Evolutionary conservation across 1,284 basidiomycete genomes (phyloP).

Genomic region (Cutaneotrichosporon mucoides): DNA sequence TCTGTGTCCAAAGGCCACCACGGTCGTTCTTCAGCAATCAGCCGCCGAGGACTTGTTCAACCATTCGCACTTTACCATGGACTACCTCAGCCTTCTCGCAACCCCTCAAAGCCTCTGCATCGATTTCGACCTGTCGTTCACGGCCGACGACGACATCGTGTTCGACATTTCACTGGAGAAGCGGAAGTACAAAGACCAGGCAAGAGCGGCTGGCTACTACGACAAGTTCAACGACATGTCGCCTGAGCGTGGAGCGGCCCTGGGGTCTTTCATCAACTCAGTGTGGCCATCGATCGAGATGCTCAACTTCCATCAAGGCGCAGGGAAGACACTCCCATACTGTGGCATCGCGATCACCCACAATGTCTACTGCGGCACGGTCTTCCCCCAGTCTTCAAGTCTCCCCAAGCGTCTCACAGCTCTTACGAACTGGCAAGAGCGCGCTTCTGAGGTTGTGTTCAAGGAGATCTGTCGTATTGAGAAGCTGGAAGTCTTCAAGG

Average conservation of each 20-base stretch:
- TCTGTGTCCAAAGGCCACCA: neutral
- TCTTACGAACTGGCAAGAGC: neutral
- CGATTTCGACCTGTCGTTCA: neutral
- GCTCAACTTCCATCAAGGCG: neutral
- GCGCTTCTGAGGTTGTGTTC: neutral
- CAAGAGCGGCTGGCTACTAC: neutral
- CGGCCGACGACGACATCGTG: neutral
- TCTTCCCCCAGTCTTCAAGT: neutral
- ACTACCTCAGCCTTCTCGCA: neutral
- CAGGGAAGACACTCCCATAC: neutral
- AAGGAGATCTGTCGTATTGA: neutral
- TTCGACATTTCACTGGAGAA: neutral
- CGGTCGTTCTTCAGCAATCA: neutral
- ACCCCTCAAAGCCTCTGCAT: neutral
- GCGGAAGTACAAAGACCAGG: neutral
- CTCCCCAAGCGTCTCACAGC: neutral
- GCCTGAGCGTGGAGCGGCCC: neutral
- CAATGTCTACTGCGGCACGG: neutral
- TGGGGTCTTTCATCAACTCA: neutral
- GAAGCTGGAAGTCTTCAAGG: neutral
- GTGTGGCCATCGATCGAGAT: neutral
- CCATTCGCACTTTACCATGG: neutral
- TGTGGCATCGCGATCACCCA: neutral
- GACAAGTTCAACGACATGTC: neutral
- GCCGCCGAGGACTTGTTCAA: neutral